phyloP scores from a whole-genome alignment of 371 early-diverging fungal species.

The Nematocida ironsii region DNA sequence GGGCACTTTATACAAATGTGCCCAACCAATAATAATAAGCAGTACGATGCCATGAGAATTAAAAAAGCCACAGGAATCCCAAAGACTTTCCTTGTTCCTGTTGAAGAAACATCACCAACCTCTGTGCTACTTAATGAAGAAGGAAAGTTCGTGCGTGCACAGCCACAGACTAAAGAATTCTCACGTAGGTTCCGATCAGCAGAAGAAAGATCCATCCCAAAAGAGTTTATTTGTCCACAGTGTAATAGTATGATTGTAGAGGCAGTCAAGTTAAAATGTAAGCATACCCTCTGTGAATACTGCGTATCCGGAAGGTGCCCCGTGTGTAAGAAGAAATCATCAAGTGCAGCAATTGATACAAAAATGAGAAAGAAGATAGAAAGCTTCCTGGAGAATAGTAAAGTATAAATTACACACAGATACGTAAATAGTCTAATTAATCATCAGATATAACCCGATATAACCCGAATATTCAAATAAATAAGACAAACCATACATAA shows the following conservation, averaged over 20 bases:
- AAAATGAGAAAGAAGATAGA: conserved; percentile 34
- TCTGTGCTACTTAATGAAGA: conserved; percentile 65
- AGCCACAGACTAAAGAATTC: conserved; percentile 70
- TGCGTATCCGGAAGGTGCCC: conserved; percentile 63
- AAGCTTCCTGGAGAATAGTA: conserved; percentile 43
- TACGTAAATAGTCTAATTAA: too few species aligned
- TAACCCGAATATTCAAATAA: too few species aligned
- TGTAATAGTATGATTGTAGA: conserved; percentile 65
- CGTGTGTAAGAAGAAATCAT: conserved; percentile 55
- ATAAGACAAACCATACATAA: too few species aligned
- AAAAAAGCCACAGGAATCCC: conserved; percentile 70
- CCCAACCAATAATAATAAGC: conserved; percentile 70
- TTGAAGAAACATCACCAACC: conserved; percentile 50
- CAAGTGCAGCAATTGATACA: conserved; percentile 2
- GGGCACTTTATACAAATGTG: conserved; percentile 71
- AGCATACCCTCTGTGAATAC: conserved; percentile 66
- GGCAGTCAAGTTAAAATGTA: conserved; percentile 65
- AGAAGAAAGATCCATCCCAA: conserved; percentile 42
- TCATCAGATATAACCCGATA: too few species aligned
- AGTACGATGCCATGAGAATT: conserved; percentile 67
- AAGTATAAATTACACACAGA: background rate
- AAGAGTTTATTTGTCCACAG: conserved; percentile 60
- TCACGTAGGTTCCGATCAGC: conserved; percentile 50
- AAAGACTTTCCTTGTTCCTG: conserved; percentile 67
- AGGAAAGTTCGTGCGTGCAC: conserved; percentile 66